Evolutionary conservation across 2,329 filamentous ascomycete genomes (phyloP), one percentile per base, ranked within the genome.

Genomic region (Neonectria neomacrospora): DNA sequence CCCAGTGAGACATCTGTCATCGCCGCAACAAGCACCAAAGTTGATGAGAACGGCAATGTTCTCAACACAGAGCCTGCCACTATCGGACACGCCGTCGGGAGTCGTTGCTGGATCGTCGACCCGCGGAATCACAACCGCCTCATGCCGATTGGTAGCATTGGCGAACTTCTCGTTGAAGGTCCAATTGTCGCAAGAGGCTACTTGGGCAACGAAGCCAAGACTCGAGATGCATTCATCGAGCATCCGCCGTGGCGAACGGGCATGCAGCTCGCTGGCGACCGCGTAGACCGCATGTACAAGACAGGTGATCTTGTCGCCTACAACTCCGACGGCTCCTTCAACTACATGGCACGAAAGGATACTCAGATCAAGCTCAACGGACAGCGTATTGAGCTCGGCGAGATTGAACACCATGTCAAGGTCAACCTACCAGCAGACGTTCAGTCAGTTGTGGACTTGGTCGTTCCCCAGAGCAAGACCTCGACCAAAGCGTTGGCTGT

Each of bases 311-410:
- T 86, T 2, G 83, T 76, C 2, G 67, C 70, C 26, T 83, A 83
- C 41, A 74, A 80, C 37, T 67, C 73, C 0, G 78, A 84, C 41
- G 81, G 81, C 0, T 72, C 73, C 5, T 67, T 86, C 5, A 70
- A 77, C 0, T 85, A 80, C 41, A 63, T 85, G 18, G 84, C 84
- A 14, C 79, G 87, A 14, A 87, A 86, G 64, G 87, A 90, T 65
- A 80, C 80, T 0, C 87, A 89, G 70, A 80, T 89, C 50, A 90
- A 90, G 71, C 75, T 90, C 6, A 81, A 83, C 11, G 89, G 89
- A 11, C 88, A 83, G 61, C 76, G 86, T 32, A 79, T 88, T 44
- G 89, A 86, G 74, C 78, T 86, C 3, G 71, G 66, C 0, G 77
- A 78, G 18, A 80, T 84, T 11, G 82, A 84, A 61, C 77, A 80